These are phyloP conservation scores for Lactarius deliciosus DNA, from an alignment of 768 basidiomycete genomes.

Conservation along the genomic window DNA sequence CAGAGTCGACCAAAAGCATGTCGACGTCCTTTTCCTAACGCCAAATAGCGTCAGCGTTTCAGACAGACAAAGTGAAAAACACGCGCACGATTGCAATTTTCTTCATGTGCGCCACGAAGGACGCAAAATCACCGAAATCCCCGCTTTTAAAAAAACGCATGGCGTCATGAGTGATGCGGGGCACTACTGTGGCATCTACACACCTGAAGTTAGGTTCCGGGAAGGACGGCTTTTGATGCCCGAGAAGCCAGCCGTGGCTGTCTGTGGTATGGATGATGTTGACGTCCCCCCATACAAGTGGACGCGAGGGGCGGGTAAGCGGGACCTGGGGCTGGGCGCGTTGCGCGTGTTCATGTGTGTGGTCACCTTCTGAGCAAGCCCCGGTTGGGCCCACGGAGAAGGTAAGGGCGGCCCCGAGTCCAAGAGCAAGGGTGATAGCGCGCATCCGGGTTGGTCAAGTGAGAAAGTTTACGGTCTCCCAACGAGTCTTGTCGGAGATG, in stretches of 20 bases:
- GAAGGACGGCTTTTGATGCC: slow-evolving; percentile 71
- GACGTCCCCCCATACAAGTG: slow-evolving; percentile 84
- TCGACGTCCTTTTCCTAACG: slow-evolving; percentile 47
- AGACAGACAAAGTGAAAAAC: not conserved
- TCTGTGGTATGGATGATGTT: slow-evolving; percentile 89
- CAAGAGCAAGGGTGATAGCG: slow-evolving; percentile 12
- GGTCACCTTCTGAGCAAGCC: slow-evolving; percentile 1
- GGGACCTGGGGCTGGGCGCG: slow-evolving; percentile 43
- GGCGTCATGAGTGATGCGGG: not conserved
- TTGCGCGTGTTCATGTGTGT: slow-evolving; percentile 37
- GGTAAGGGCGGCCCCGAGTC: slow-evolving; percentile 27
- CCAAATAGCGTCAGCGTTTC: not conserved
- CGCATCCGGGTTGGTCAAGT: not conserved
- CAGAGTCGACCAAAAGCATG: slow-evolving; percentile 70
- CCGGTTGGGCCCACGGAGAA: slow-evolving; percentile 28
- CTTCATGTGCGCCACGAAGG: slow-evolving; percentile 86
- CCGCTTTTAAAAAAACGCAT: slow-evolving; percentile 37
- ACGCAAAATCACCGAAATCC: slow-evolving; percentile 79
- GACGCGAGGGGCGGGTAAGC: slow-evolving; percentile 58
- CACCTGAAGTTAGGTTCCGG: slow-evolving; percentile 78
- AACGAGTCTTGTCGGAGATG: not conserved
- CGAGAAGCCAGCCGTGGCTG: slow-evolving; percentile 78
- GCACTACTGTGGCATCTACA: slow-evolving; percentile 19
- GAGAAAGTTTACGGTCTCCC: not conserved
- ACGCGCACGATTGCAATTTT: slow-evolving; percentile 55